These are phyloP conservation scores for Microdochium trichocladiopsis DNA, from an alignment of 2,329 filamentous ascomycete species.

Conservation along the genomic window DNA sequence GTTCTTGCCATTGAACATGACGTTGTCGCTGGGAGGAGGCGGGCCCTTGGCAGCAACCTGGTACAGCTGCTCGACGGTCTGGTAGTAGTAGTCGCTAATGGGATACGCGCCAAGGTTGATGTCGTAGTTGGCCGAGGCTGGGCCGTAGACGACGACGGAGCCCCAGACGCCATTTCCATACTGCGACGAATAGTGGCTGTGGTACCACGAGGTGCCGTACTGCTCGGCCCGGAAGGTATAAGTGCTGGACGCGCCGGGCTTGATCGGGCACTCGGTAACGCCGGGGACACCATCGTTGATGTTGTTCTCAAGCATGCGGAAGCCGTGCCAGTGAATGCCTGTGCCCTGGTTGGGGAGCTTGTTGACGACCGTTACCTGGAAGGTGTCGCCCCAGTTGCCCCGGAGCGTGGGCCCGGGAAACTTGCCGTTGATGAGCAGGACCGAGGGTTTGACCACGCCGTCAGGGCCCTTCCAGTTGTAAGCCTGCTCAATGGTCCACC, in stretches of 20 bases:
- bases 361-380: constrained; percentile 64
- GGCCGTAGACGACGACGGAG: constrained; percentile 35
- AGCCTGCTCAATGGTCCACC: neutral
- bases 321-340: constrained; percentile 30
- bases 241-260: constrained; percentile 10
- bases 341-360: constrained; percentile 40
- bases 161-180: constrained; percentile 40
- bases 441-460: constrained; percentile 17
- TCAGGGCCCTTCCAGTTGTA: constrained; percentile 10
- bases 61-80: constrained; percentile 16
- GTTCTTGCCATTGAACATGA: constrained; percentile 35
- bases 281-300: constrained; percentile 28
- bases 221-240: constrained; percentile 14
- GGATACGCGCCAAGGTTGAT: constrained; percentile 41
- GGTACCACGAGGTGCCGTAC: constrained; percentile 25
- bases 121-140: constrained; percentile 33
- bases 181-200: constrained; percentile 35
- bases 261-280: constrained; percentile 25
- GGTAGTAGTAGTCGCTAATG: constrained; percentile 46
- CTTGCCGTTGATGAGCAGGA: constrained; percentile 57
- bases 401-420: constrained; percentile 62
- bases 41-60: constrained; percentile 10
- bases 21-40: constrained; percentile 21
- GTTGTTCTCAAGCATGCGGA: constrained; percentile 26
- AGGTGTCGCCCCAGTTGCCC: constrained; percentile 55